Evolutionary conservation across 306 rosid genomes (phyloP).

Genomic region (Dryas octopetala): DNA sequence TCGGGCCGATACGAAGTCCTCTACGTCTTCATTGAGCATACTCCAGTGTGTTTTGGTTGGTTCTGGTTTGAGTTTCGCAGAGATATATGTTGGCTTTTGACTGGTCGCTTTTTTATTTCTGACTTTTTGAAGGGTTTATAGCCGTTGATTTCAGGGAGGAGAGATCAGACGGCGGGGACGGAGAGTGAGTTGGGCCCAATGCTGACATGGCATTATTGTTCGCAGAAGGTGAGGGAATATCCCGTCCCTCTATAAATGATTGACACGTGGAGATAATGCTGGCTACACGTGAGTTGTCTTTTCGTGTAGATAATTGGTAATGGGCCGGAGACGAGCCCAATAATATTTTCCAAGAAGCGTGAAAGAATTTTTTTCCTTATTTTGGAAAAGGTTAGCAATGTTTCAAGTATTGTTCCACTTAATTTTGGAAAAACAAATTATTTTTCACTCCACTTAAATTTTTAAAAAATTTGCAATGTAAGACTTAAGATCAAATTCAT

Average conservation of each 20-base stretch:
- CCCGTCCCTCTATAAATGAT: conserved; percentile 5
- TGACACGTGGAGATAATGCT: conserved; percentile 54
- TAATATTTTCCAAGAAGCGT: too few species aligned
- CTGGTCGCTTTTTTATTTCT: background rate
- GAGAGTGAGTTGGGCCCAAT: background rate
- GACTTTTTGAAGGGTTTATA: background rate
- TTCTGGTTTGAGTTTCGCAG: background rate
- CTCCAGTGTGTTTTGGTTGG: background rate
- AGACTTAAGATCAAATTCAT: too few species aligned
- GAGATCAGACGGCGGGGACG: conserved; percentile 16
- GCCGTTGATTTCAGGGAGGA: background rate
- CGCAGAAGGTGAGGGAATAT: conserved; percentile 25
- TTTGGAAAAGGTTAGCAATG: too few species aligned
- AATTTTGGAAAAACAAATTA: too few species aligned
- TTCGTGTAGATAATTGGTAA: background rate
- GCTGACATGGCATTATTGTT: background rate
- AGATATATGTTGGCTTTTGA: background rate
- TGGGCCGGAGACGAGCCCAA: too few species aligned
- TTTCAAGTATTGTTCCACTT: too few species aligned
- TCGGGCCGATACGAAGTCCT: conserved; percentile 11
- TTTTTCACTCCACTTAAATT: too few species aligned
- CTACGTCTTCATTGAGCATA: conserved; percentile 29
- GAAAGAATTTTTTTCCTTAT: too few species aligned
- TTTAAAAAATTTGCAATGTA: too few species aligned
- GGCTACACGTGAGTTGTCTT: background rate